Evolutionary conservation across 2,329 filamentous ascomycete species (phyloP), one percentile per base, ranked within the genome.

Genomic region (Beauveria varroae): DNA sequence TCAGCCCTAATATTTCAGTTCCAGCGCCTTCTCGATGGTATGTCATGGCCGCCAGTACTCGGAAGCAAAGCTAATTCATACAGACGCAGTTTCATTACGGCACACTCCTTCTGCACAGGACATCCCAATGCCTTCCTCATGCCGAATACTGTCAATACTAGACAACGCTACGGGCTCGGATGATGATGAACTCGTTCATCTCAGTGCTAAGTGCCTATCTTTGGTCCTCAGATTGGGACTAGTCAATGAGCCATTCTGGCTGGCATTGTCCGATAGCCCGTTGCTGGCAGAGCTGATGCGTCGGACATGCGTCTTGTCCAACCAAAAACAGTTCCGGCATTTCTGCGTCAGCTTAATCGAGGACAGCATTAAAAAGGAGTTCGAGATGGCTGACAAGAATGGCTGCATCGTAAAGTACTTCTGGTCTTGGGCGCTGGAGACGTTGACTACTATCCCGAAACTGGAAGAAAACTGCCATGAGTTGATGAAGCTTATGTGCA

Each of bases 381-480:
- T n/a, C 6, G 26, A 30, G 4, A 51, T 9, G 12, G 1, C 20
- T 3, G 28, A 20, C 9, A 41, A 9, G 59, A 64, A 63, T 28
- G 54, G 22, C n/a, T 49, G 44, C 44, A 49, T 74, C 54, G 61
- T 65, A 8, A 62, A 59, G 24, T 73, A 68, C 49, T 67, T 74
- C 28, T 75, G 72, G 69, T 64, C 65, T 5, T 69, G 74, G 46
- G 63, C 74, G 24, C 67, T 70, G 22, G 68, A 70, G 30, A 69
- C 76, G 9, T 65, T 79, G 18, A 68, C 72, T 9, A 65, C 70
- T 41, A 72, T 73, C 28, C 67, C 68, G 20, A 57, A 43, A 5
- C 65, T 70, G 57, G 70, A 73, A 34, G 61, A 60, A 28, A 73
- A 75, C 26, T 80, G 79, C 61, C 73, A 77, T 26, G 79, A 84